A percentile compares a stretch with the other conserved stretches of the same genome.
Conservation (phyloP, 352 stramenopile genomes). For the Nothophytophthora sp. region DNA sequence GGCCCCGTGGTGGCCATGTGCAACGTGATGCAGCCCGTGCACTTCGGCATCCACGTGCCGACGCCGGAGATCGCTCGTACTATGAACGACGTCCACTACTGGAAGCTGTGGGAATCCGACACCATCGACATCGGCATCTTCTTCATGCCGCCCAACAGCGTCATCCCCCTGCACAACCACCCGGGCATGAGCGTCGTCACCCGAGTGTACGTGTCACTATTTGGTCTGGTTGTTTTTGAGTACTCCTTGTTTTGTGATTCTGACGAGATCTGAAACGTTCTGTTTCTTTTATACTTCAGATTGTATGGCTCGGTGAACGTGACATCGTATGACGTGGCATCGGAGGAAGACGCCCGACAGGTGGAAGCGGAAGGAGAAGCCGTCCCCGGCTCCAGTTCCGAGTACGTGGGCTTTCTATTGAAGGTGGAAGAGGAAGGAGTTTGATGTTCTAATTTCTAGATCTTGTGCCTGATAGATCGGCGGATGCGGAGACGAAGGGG, state of each 20-base stretch:
- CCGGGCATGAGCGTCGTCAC: slow-evolving; percentile 86
- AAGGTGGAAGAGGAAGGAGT: neutral
- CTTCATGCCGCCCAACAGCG: slow-evolving; percentile 76
- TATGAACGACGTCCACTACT: slow-evolving; percentile 85
- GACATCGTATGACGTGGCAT: slow-evolving; percentile 73
- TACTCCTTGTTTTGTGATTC: neutral
- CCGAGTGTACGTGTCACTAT: slow-evolving; percentile 52
- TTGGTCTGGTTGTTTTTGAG: neutral
- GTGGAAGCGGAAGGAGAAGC: slow-evolving; percentile 32
- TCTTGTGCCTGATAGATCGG: too few relatives aligned
- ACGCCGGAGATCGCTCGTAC: slow-evolving; percentile 63
- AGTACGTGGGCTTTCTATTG: slow-evolving; percentile 21
- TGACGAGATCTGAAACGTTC: too few relatives aligned
- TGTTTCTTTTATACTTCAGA: too few relatives aligned
- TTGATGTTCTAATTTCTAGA: too few relatives aligned
- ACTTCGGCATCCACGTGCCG: slow-evolving; percentile 76
- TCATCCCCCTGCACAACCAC: slow-evolving; percentile 83
- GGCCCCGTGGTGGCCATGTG: slow-evolving; percentile 58
- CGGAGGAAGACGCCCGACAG: slow-evolving; percentile 35
- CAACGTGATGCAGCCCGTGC: slow-evolving; percentile 52
- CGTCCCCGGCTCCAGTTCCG: slow-evolving; percentile 22
- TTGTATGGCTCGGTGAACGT: slow-evolving; percentile 76
- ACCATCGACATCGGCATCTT: slow-evolving; percentile 87
- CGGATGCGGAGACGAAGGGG: too few relatives aligned
- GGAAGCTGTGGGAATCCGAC: slow-evolving; percentile 85